phyloP scores from a whole-genome alignment of 352 stramenopile genomes.

The Peronospora belbahrii region DNA sequence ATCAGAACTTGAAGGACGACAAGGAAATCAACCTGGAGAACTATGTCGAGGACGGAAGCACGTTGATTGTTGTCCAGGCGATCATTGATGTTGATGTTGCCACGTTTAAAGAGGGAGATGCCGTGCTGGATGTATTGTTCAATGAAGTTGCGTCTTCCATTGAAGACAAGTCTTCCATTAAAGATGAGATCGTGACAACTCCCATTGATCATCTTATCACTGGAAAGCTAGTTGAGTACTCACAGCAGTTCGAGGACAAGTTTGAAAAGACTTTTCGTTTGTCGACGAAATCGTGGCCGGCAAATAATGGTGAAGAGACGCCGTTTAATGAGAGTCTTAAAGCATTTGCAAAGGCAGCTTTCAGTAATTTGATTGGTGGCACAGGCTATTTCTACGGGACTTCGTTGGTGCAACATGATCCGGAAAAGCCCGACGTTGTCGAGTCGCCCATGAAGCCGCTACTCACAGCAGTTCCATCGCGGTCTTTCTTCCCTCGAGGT shows the following conservation, averaged over 20 bases:
- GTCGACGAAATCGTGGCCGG: constrained; percentile 26
- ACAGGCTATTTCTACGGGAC: constrained; percentile 88
- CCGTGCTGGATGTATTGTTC: constrained; percentile 60
- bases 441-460: constrained; percentile 47
- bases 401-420: constrained; percentile 59
- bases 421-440: constrained; percentile 25
- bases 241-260: constrained; percentile 42
- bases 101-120: constrained; percentile 33
- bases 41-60: constrained; percentile 57
- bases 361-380: constrained; percentile 87
- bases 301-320: constrained; percentile 5
- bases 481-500: constrained; percentile 90
- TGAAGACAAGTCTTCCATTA: no score
- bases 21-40: constrained; percentile 55
- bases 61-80: constrained; percentile 62
- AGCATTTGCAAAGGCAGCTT: constrained; percentile 70
- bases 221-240: constrained; percentile 12
- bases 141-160: constrained; percentile 29
- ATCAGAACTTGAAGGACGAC: constrained; percentile 23
- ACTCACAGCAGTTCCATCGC: constrained; percentile 86
- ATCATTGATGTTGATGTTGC: constrained; percentile 40
- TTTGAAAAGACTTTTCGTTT: constrained; percentile 56
- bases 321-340: constrained; percentile 52
- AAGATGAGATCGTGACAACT: constrained; percentile 7
- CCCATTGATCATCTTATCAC: constrained; percentile 20